Evolutionary conservation across 176 grass and related monocot genomes (phyloP), one percentile per base, ranked within the genome.

Genomic region (Calamus simplicifolius): DNA sequence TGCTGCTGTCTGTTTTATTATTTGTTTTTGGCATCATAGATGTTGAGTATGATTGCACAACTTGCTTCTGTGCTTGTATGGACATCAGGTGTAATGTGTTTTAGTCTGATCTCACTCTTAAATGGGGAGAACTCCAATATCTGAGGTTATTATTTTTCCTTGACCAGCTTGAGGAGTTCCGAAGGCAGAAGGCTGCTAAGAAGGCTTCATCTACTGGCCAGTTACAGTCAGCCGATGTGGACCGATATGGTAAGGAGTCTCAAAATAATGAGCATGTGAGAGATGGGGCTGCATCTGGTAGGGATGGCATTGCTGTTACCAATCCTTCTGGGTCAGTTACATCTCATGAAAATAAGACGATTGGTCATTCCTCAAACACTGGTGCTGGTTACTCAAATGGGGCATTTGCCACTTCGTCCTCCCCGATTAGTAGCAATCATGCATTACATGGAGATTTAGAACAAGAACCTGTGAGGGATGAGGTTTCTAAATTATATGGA

Each of bases 111-210:
- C 13, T 25, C 21, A 18, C 23, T 56, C 12, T 56, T 56, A 13
- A 10, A 18, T 56, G 12, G 6, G 18, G 18, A 19, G 10, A 19
- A 19, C 7, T 3, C 5, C 54, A 38, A 63, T 35, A 5, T 48
- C 1, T 55, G 28, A 38, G 3, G 35, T 43, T 35, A 54, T 56
- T 55, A 6, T 14, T 62, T 54, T 62, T 15, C 28, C 54, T 12
- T 62, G 72, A 60, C 51, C 81, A 99, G 94, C 78, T 99, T 30
- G 94, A 85, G 58, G 88, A 99, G 74, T 99, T 93, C 64, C 94
- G 94, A 6, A 99, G 79, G 82, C 87, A 84, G 55, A 99, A 93
- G 71, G 73, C 82, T 35, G 59, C 67, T 12, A 89, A 83, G 55
- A 88, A 84, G 68, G 59, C 74, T 2, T 69, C 71, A 30, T 68